phyloP scores from a whole-genome alignment of 371 early-diverging fungal genomes.

The Funneliformis caledonium region DNA sequence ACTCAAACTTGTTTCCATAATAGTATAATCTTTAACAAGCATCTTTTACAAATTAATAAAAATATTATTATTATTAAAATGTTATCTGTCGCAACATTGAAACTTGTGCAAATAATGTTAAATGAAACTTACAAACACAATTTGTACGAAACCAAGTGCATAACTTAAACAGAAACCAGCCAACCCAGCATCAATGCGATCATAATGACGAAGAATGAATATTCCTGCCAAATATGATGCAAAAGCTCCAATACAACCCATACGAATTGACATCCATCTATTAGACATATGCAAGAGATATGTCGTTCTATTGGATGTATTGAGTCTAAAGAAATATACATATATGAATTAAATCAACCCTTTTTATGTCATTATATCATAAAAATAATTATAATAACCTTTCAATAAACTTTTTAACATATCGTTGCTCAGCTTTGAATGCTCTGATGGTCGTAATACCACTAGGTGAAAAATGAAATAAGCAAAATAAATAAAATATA shows the following conservation, averaged over 20 bases:
- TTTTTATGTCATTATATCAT: not conserved
- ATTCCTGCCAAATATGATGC: constrained; percentile 72
- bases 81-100: not conserved
- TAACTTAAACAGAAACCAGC: constrained; percentile 85
- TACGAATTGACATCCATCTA: constrained; percentile 85
- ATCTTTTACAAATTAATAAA: constrained; percentile 31
- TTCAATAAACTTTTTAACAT: constrained; percentile 58
- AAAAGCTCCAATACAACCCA: constrained; percentile 70
- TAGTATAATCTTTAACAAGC: constrained; percentile 37
- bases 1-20: constrained; percentile 51
- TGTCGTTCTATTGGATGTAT: constrained; percentile 73
- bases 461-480: constrained; percentile 39
- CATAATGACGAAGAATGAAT: constrained; percentile 57
- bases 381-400: constrained; percentile 37
- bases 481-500: not conserved
- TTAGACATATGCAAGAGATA: constrained; percentile 85
- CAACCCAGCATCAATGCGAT: constrained; percentile 74
- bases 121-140: constrained; percentile 42
- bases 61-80: constrained; percentile 33
- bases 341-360: constrained; percentile 36
- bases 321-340: constrained; percentile 48
- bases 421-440: constrained; percentile 67
- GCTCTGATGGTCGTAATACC: constrained; percentile 75
- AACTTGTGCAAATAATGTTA: not conserved
- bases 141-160: constrained; percentile 66